Evolutionary conservation across 495 filamentous ascomycete genomes (phyloP).

Genomic region (Penicillium coffeae): DNA sequence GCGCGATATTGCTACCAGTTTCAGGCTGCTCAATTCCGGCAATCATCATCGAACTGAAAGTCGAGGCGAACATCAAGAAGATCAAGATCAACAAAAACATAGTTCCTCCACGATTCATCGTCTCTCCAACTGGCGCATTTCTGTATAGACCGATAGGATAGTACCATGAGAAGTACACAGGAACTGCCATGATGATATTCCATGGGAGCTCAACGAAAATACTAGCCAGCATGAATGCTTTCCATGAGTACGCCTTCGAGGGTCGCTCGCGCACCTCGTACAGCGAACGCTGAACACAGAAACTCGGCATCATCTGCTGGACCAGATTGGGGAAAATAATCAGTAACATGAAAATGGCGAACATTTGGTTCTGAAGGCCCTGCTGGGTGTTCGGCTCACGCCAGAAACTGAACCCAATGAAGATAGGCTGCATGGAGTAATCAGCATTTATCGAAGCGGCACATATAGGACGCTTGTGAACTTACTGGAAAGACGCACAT

Average conservation of each 20-base stretch:
- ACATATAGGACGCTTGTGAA: not conserved
- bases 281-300: conserved; percentile 55
- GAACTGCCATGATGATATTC: conserved; percentile 39
- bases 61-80: conserved; percentile 49
- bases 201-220: conserved; percentile 8
- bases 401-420: conserved; percentile 79
- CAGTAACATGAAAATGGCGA: conserved; percentile 74
- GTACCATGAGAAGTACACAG: conserved; percentile 56
- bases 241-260: conserved; percentile 64
- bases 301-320: conserved; percentile 68
- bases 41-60: conserved; percentile 58
- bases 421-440: conserved; percentile 14
- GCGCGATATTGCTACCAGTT: conserved; percentile 61
- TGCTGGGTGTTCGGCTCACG: conserved; percentile 62
- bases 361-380: conserved; percentile 81
- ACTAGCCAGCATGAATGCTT: conserved; percentile 47
- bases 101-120: conserved; percentile 41
- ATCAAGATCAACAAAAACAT: conserved; percentile 47
- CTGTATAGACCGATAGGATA: conserved; percentile 55
- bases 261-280: conserved; percentile 63
- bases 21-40: conserved; percentile 64
- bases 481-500: conserved; percentile 12
- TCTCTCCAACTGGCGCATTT: conserved; percentile 34
- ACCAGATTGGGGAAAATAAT: conserved; percentile 68
- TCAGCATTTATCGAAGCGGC: not conserved